phyloP scores from a whole-genome alignment of 140 eudicot genomes.

The Oenanthe javanica region DNA sequence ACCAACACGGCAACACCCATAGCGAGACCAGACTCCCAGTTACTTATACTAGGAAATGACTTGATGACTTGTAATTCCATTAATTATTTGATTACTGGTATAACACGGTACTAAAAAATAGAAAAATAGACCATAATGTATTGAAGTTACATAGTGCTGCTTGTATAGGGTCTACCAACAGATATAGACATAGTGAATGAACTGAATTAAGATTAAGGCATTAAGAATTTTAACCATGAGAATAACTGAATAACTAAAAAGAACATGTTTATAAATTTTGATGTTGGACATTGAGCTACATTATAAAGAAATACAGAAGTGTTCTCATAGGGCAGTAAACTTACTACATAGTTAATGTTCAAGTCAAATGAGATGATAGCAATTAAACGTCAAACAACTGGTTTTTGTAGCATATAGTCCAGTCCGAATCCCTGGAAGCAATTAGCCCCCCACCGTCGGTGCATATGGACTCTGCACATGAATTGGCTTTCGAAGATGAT shows the following conservation, averaged over 20 bases:
- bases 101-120: background rate
- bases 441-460: conserved; percentile 47
- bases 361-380: conserved; percentile 5
- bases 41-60: background rate
- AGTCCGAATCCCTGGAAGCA: conserved; percentile 67
- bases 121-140: background rate
- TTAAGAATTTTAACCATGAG: background rate
- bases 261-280: background rate
- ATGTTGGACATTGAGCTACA: background rate
- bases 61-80: background rate
- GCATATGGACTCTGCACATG: conserved; percentile 65
- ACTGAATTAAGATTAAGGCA: background rate
- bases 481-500: conserved; percentile 14
- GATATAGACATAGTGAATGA: background rate
- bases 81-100: background rate
- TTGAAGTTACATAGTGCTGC: background rate
- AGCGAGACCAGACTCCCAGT: background rate
- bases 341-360: conserved; percentile 20
- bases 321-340: background rate
- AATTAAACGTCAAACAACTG: conserved; percentile 27
- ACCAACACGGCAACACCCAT: background rate
- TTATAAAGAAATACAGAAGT: background rate
- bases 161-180: background rate
- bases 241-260: background rate
- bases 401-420: conserved; percentile 45